phyloP scores from a whole-genome alignment of 306 rosid genomes.

The Arachis hypogaea region DNA sequence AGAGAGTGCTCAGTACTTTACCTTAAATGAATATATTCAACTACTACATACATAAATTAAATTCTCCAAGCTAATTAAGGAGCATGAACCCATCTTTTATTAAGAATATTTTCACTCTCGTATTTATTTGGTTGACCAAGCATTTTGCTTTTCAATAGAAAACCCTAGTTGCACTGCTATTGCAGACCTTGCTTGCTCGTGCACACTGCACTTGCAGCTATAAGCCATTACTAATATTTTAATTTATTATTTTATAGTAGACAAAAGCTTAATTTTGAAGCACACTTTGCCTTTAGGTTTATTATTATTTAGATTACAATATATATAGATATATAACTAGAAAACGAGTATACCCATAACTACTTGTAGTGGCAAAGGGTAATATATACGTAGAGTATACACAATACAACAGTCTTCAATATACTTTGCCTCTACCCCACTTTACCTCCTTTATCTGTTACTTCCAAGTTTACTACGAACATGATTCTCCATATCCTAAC shows the following conservation, averaged over 20 bases:
- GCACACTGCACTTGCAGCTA: background rate
- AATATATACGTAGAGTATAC: constrained; percentile 38
- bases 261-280: constrained; percentile 31
- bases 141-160: background rate
- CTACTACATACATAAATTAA: background rate
- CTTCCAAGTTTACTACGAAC: constrained; percentile 26
- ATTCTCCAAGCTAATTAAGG: background rate
- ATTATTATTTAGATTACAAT: background rate
- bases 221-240: background rate
- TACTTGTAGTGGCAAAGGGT: constrained; percentile 22
- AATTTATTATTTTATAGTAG: constrained; percentile 5
- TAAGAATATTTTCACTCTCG: background rate
- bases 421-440: constrained; percentile 45
- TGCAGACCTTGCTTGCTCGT: constrained; percentile 5
- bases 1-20: background rate
- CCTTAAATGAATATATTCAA: background rate
- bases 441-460: constrained; percentile 30
- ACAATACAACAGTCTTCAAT: constrained; percentile 30
- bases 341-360: constrained; percentile 15
- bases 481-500: constrained; percentile 30
- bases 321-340: background rate
- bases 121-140: background rate
- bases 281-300: constrained; percentile 19
- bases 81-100: constrained; percentile 2
- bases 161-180: background rate